Evolutionary conservation across 495 filamentous ascomycete species (phyloP).

Genomic region (Podospora comata): DNA sequence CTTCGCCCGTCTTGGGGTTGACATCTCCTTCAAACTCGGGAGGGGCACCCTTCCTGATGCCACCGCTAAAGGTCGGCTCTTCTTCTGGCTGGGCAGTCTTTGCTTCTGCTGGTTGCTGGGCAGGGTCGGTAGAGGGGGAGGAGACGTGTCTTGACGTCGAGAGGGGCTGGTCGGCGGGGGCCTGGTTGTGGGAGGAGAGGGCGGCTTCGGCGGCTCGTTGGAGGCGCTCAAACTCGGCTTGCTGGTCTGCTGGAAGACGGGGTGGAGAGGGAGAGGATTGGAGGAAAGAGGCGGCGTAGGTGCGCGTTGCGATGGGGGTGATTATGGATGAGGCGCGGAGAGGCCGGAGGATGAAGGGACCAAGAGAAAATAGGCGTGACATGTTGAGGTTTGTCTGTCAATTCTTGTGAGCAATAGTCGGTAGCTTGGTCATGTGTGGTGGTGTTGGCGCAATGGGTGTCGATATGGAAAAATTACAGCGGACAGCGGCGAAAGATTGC

Average conservation of each 20-base stretch:
- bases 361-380: conserved; percentile 18
- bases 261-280: conserved; percentile 65
- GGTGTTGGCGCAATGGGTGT: neutral
- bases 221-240: conserved; percentile 88
- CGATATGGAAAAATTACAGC: neutral
- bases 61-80: conserved; percentile 34
- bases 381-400: conserved; percentile 14
- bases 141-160: neutral
- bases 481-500: neutral
- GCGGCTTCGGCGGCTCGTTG: conserved; percentile 54
- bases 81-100: conserved; percentile 10
- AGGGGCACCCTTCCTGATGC: conserved; percentile 57
- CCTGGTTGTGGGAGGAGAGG: conserved; percentile 26
- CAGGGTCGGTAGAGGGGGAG: neutral
- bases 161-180: conserved; percentile 4
- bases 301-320: neutral
- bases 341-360: neutral
- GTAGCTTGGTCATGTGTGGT: neutral
- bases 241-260: conserved; percentile 79
- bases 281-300: conserved; percentile 36
- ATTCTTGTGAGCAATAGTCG: neutral
- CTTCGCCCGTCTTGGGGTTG: conserved; percentile 94
- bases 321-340: neutral
- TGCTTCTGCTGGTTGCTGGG: neutral
- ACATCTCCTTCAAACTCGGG: conserved; percentile 93